These are phyloP conservation scores for Zalaria obscura DNA, from an alignment of 2,329 filamentous ascomycete species.

Conservation along the genomic window DNA sequence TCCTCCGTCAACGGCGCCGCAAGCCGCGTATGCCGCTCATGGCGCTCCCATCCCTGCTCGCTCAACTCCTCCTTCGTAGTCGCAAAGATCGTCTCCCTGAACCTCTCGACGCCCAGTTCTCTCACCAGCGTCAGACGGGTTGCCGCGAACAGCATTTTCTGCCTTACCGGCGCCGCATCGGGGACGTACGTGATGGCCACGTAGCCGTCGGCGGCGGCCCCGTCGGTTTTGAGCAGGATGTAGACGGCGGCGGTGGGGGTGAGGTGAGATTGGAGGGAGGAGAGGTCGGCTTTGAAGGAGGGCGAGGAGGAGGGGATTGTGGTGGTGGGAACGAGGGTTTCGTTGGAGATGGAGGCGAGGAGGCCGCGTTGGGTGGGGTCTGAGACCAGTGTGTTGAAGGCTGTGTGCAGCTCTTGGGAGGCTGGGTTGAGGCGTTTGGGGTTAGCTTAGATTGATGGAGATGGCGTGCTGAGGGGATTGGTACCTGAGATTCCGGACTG, in stretches of 20 bases:
- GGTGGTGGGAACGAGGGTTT: conserved; percentile 49
- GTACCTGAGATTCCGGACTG: conserved; percentile 67
- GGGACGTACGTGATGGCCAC: conserved; percentile 67
- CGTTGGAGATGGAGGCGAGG: conserved; percentile 54
- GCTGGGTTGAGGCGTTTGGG: conserved; percentile 32
- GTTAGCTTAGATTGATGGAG: neutral
- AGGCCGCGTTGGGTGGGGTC: conserved; percentile 52
- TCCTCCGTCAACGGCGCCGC: conserved; percentile 65
- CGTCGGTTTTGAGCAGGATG: conserved; percentile 51
- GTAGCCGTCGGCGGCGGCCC: conserved; percentile 28
- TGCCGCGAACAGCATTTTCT: conserved; percentile 76
- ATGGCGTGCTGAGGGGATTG: conserved; percentile 2
- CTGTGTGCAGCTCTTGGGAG: conserved; percentile 60
- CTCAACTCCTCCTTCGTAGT: conserved; percentile 58
- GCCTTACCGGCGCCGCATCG: conserved; percentile 61
- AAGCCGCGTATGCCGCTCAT: conserved; percentile 49
- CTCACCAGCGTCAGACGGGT: conserved; percentile 62
- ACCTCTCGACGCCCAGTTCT: conserved; percentile 66
- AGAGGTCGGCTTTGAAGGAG: conserved; percentile 50
- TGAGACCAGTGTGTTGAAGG: conserved; percentile 57
- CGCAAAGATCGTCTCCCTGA: conserved; percentile 61
- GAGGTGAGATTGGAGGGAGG: conserved; percentile 47
- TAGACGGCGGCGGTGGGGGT: conserved; percentile 56
- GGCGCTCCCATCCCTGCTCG: conserved; percentile 53
- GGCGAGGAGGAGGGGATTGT: conserved; percentile 31